Evolutionary conservation across 2,329 filamentous ascomycete species (phyloP), one percentile per base, ranked within the genome.

Genomic region (Aureobasidium pullulans): DNA sequence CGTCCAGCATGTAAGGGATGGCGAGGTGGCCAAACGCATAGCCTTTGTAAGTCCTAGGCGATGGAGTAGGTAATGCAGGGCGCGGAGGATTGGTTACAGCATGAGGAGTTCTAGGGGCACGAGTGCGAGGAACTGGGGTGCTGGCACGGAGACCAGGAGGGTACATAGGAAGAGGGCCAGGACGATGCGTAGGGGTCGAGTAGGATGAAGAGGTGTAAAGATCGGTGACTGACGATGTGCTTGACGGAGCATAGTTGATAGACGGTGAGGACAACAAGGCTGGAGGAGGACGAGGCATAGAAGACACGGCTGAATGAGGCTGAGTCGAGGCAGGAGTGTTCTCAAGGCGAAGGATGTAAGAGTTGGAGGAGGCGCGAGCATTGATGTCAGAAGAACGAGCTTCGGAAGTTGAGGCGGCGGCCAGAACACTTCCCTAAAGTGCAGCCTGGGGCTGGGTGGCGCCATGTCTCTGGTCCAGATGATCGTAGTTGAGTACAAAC

Each of bases 401-500:
- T 11, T 29, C 19, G n/a, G 40, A 31, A 28, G 42, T 39, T 6
- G 53, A 47, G 34, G 53, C 53, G 43, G 53, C 34, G 15, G 36
- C 31, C 52, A 57, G 19, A 47, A 47, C 53, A 57, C 53, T 57
- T 47, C n/a, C 36, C 54, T 58, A 58, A 48, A 58, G 44, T 58
- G 54, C 44, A 58, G 54, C 43, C 36, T 29, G 46, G 5, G 60
- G 57, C 57, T 63, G 62, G 29, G 59, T 56, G 39, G 60, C 48
- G 34, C 57, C 61, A n/a, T 75, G 73, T 19, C 75, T 70, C 60
- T 75, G 71, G 68, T 81, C 78, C 34, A 81, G 68, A 60, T 79
- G 72, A 58, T 78, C 77, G 64, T 80, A 81, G 66, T 80, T 75
- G 58, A 82, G 73, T 31, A 78, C 74, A 63, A 80, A 78, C 62